Conservation (phyloP, 75 land plant genomes). For the Selaginella tamariscina region DNA sequence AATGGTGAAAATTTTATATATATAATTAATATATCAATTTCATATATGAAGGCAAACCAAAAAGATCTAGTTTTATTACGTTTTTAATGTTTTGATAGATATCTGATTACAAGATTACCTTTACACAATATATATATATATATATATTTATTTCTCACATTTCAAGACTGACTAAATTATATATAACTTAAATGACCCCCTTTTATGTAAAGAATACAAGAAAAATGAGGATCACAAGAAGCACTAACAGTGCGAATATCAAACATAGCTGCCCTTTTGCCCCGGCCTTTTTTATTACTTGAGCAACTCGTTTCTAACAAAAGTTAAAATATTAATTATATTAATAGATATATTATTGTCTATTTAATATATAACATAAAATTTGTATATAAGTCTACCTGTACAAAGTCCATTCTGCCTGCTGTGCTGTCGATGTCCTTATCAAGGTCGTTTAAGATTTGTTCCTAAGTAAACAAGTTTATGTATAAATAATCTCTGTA, state of each 20-base stretch:
- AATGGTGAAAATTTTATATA: too few relatives aligned
- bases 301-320: constrained; percentile 71
- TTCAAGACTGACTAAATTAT: too few relatives aligned
- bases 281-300: constrained; percentile 80
- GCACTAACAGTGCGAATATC: constrained; percentile 51
- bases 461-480: constrained; percentile 36
- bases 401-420: constrained; percentile 84
- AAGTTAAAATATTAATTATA: background rate
- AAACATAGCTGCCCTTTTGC: constrained; percentile 77
- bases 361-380: background rate
- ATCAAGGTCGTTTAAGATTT: constrained; percentile 59
- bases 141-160: too few relatives aligned
- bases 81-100: too few relatives aligned
- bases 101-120: too few relatives aligned
- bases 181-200: background rate
- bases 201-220: constrained; percentile 40
- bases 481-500: too few relatives aligned
- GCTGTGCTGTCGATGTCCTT: constrained; percentile 83
- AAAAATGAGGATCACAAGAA: constrained; percentile 57
- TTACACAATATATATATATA: too few relatives aligned
- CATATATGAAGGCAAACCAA: too few relatives aligned
- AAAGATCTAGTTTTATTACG: too few relatives aligned
- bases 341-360: background rate
- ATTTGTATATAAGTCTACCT: constrained; percentile 33
- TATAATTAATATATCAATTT: too few relatives aligned